Evolutionary conservation across 345 rosid genomes (phyloP).

Genomic region (Odontarrhena argentea): DNA sequence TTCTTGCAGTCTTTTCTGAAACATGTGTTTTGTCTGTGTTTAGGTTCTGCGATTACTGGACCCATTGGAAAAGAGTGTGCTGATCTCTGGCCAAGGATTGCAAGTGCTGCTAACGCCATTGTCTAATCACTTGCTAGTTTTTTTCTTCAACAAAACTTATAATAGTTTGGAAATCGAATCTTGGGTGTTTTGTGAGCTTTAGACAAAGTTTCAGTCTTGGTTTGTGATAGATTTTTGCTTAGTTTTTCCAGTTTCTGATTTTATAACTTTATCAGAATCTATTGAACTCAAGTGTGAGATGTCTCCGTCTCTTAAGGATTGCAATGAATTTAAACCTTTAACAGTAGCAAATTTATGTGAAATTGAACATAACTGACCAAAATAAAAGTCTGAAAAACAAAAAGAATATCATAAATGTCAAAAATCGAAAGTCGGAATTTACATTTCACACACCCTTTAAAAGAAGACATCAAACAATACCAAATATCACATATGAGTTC

Average conservation of each 20-base stretch:
- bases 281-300: not conserved
- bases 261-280: not conserved
- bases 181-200: constrained; percentile 13
- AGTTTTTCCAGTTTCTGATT: not conserved
- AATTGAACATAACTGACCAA: not conserved
- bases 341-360: not conserved
- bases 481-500: constrained; percentile 21
- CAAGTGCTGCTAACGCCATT: constrained; percentile 88
- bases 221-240: constrained; percentile 15
- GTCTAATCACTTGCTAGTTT: constrained; percentile 38
- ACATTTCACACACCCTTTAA: constrained; percentile 24
- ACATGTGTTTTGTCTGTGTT: constrained; percentile 3
- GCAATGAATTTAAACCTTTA: not conserved
- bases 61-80: constrained; percentile 96
- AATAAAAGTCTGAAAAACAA: constrained; percentile 12
- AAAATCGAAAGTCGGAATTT: constrained; percentile 33
- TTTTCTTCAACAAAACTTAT: not conserved
- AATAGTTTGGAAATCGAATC: constrained; percentile 12
- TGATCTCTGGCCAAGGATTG: constrained; percentile 95
- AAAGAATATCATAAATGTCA: constrained; percentile 26
- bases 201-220: not conserved
- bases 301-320: not conserved
- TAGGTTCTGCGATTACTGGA: constrained; percentile 92
- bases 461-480: constrained; percentile 20
- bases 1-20: constrained; percentile 6